These are phyloP conservation scores for Dendrothele bispora DNA, from an alignment of 768 basidiomycete species.

Conservation along the genomic window DNA sequence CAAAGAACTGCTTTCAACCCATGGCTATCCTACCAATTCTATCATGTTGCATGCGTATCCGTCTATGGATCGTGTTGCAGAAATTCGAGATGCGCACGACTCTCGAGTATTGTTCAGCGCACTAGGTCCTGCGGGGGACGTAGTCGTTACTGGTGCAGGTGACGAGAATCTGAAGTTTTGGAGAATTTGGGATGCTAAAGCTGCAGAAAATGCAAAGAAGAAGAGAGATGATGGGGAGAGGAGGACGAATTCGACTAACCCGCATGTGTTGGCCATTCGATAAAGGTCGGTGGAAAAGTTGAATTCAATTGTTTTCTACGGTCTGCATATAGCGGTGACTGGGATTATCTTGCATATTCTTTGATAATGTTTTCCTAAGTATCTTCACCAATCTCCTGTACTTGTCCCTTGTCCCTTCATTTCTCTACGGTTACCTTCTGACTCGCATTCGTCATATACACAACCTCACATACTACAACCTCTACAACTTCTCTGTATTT, in stretches of 20 bases:
- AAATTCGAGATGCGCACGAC: constrained; percentile 91
- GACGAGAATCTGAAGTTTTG: constrained; percentile 99
- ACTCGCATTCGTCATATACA: no score
- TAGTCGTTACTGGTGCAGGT: constrained; percentile 88
- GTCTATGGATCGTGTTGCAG: constrained; percentile 74
- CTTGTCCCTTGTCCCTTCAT: no score
- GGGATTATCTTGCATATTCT: no score
- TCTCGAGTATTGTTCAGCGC: constrained; percentile 85
- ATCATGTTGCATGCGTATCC: constrained; percentile 88
- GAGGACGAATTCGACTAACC: constrained; percentile 45
- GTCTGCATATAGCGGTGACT: no score
- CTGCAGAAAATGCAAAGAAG: constrained; percentile 47
- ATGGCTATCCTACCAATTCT: constrained; percentile 90
- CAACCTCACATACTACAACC: no score
- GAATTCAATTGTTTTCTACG: no score
- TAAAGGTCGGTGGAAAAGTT: no score
- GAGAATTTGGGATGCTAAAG: constrained; percentile 75
- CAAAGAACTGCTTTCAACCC: constrained; percentile 90
- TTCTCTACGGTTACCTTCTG: no score
- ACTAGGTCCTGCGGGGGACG: constrained; percentile 85
- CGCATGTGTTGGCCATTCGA: constrained; percentile 49
- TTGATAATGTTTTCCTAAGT: no score
- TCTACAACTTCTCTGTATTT: no score
- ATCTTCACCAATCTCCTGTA: no score
- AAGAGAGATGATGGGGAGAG: constrained; percentile 42